phyloP scores from a whole-genome alignment of 1,284 basidiomycete species.

The Inonotus hispidus region DNA sequence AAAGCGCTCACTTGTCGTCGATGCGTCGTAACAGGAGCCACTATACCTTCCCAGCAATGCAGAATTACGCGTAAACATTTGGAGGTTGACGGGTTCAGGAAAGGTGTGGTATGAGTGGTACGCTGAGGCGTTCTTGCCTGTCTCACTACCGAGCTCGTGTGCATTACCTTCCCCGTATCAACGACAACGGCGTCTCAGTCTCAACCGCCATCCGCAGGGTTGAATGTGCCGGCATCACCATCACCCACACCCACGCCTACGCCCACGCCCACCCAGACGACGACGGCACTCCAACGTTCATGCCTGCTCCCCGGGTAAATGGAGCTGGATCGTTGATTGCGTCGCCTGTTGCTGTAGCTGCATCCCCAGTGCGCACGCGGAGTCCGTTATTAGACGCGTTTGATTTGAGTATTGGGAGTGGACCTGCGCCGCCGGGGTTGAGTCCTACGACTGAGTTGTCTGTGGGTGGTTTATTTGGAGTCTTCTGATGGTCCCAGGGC shows the following conservation, averaged over 20 bases:
- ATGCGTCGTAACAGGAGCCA: conserved; percentile 61
- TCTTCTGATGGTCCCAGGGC: not conserved
- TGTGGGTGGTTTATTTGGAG: not conserved
- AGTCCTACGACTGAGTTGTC: too few species aligned
- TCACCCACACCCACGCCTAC: not conserved
- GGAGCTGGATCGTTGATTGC: conserved; percentile 25
- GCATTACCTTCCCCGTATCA: conserved; percentile 21
- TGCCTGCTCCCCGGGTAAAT: conserved; percentile 20
- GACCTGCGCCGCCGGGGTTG: conserved; percentile 14
- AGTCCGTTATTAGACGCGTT: conserved; percentile 57
- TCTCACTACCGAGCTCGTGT: conserved; percentile 26
- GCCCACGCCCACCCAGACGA: not conserved
- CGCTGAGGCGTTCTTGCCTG: conserved; percentile 83
- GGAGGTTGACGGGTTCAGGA: conserved; percentile 84
- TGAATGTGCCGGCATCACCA: not conserved
- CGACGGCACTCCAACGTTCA: not conserved
- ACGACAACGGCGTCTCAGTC: not conserved
- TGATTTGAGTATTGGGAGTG: conserved; percentile 34
- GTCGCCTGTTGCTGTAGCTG: conserved; percentile 39
- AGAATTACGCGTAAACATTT: conserved; percentile 90
- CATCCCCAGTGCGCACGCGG: conserved; percentile 34
- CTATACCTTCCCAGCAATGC: conserved; percentile 89
- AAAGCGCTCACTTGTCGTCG: not conserved
- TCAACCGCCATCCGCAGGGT: not conserved
- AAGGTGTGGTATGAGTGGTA: conserved; percentile 99